A percentile compares a stretch with the other conserved stretches of the same genome.
Evolutionary conservation across 495 filamentous ascomycete genomes (phyloP).

Genomic region (Xylona heveae): DNA sequence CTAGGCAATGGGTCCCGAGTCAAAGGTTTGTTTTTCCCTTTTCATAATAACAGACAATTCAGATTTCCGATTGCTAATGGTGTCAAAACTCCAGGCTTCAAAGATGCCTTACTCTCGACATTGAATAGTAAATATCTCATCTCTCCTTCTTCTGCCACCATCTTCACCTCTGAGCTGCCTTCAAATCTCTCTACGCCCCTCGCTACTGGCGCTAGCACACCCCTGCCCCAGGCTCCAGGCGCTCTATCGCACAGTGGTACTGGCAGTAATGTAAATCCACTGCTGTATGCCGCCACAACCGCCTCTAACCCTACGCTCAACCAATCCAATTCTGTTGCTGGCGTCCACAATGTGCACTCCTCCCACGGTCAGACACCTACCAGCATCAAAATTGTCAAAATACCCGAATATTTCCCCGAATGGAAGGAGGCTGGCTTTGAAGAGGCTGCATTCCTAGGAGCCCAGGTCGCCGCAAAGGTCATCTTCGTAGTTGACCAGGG

Average conservation of each 20-base stretch:
- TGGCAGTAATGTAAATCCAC: constrained; percentile 54
- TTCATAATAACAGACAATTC: too few species aligned
- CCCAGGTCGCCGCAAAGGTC: constrained; percentile 23
- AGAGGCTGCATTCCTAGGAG: constrained; percentile 14
- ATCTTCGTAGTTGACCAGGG: constrained; percentile 44
- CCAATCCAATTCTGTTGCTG: constrained; percentile 8
- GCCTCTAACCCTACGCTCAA: constrained; percentile 29
- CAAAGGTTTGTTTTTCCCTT: constrained; percentile 28
- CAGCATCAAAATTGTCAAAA: constrained; percentile 52
- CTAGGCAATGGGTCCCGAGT: constrained; percentile 75
- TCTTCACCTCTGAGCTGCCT: constrained; percentile 90
- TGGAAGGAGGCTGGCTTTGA: constrained; percentile 66
- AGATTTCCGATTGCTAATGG: too few species aligned
- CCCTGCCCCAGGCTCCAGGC: constrained; percentile 22
- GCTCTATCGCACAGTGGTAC: constrained; percentile 15
- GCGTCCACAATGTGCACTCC: constrained; percentile 37
- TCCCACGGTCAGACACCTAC: constrained; percentile 77
- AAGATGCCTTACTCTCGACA: constrained; percentile 61
- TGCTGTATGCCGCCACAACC: constrained; percentile 81
- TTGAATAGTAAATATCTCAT: constrained; percentile 69
- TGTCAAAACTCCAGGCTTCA: too few species aligned
- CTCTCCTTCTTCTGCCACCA: constrained; percentile 74
- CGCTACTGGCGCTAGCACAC: constrained; percentile 83
- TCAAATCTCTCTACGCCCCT: constrained; percentile 75
- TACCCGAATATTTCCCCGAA: constrained; percentile 79